Percentiles rank a stretch among this genome's conserved stretches.
Evolutionary conservation across 345 rosid genomes (phyloP).

Genomic region (Eucalyptus cloeziana): DNA sequence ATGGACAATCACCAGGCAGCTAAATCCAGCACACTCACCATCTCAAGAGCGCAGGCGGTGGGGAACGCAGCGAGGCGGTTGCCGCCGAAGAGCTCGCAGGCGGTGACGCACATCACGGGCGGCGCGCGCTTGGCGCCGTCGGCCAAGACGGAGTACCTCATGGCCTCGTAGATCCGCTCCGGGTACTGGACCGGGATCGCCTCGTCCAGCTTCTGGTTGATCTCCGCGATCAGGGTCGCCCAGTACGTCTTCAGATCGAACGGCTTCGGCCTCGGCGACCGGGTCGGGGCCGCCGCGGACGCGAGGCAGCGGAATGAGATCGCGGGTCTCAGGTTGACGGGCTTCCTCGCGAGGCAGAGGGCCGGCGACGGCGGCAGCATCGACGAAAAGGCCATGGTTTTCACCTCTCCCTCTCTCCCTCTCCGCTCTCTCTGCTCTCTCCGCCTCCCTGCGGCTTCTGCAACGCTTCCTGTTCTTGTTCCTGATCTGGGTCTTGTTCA

Average conservation of each 20-base stretch:
- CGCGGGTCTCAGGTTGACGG: not conserved
- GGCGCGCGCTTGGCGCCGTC: conserved; percentile 85
- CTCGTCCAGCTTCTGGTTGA: conserved; percentile 64
- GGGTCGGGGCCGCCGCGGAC: conserved; percentile 10
- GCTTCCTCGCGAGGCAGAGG: conserved; percentile 6
- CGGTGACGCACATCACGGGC: conserved; percentile 91
- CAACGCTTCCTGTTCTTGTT: not conserved
- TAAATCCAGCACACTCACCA: conserved; percentile 28
- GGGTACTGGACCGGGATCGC: conserved; percentile 69
- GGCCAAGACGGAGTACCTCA: conserved; percentile 86
- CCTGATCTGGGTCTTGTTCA: not conserved
- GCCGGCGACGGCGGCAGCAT: conserved; percentile 5
- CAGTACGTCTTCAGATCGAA: conserved; percentile 87
- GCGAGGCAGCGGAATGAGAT: conserved; percentile 22
- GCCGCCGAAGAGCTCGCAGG: conserved; percentile 84
- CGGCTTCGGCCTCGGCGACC: conserved; percentile 7
- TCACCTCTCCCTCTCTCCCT: not conserved
- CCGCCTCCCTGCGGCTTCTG: not conserved
- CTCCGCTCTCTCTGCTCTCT: not conserved
- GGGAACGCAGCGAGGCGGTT: conserved; percentile 82
- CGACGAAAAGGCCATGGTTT: conserved; percentile 21
- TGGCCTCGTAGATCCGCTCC: conserved; percentile 71
- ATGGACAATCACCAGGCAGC: not conserved
- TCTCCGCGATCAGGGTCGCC: conserved; percentile 48
- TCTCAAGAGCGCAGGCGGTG: conserved; percentile 96